Conservation (phyloP, 208 protist genomes). For the Trypanosoma platydactyli region DNA sequence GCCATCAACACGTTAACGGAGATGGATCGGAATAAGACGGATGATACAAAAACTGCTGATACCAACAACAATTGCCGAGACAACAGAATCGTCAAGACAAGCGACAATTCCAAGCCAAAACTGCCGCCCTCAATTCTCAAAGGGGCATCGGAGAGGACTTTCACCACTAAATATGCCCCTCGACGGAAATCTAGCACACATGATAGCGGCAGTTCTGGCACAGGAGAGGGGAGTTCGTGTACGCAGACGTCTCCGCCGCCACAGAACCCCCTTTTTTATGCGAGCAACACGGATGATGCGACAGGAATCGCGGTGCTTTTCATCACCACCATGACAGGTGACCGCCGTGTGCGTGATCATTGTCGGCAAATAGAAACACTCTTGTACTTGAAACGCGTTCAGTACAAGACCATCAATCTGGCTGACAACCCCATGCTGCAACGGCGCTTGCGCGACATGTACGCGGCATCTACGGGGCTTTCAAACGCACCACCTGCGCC, state of each 20-base stretch:
- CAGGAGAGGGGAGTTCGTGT: too few relatives aligned
- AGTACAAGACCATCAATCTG: slow-evolving; percentile 64
- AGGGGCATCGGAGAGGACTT: too few relatives aligned
- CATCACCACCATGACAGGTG: slow-evolving; percentile 67
- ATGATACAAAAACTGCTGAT: not conserved
- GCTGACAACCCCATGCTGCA: slow-evolving; percentile 61
- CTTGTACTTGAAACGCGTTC: slow-evolving; percentile 66
- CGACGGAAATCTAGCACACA: too few relatives aligned
- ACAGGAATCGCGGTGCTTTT: slow-evolving; percentile 54
- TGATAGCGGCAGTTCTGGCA: too few relatives aligned
- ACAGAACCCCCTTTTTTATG: too few relatives aligned
- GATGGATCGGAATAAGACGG: slow-evolving; percentile 8
- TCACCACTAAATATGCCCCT: too few relatives aligned
- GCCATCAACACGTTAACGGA: slow-evolving; percentile 37
- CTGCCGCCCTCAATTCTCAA: too few relatives aligned
- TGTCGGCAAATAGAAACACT: slow-evolving; percentile 56
- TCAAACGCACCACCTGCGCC: slow-evolving; percentile 43
- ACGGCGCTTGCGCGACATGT: slow-evolving; percentile 41
- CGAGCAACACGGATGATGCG: slow-evolving; percentile 30
- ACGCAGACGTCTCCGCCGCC: not conserved
- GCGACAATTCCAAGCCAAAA: too few relatives aligned
- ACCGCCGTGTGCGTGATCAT: slow-evolving; percentile 51
- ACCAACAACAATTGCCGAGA: not conserved
- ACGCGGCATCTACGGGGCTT: slow-evolving; percentile 28
- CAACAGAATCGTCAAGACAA: too few relatives aligned